These are phyloP conservation scores for Cerioporus squamosus DNA, from an alignment of 1,284 basidiomycete genomes.

Conservation along the genomic window DNA sequence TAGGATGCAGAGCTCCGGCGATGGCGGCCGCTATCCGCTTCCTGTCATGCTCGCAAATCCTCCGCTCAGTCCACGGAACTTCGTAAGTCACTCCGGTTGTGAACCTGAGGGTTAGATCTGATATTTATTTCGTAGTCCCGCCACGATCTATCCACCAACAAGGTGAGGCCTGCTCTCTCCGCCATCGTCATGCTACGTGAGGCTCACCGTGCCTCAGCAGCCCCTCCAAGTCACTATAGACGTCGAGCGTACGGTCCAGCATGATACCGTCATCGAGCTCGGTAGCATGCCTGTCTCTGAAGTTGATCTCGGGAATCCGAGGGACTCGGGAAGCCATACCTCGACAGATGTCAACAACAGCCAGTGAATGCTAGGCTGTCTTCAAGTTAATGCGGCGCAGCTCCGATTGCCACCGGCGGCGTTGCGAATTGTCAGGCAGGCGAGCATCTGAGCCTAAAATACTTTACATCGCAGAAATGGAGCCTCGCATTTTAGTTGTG, in stretches of 20 bases:
- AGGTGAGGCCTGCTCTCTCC: background rate
- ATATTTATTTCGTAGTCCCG: background rate
- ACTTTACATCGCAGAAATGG: too few relatives aligned
- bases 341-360: background rate
- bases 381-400: too few relatives aligned
- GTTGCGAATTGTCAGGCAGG: too few relatives aligned
- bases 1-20: conserved; percentile 8
- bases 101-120: too few relatives aligned
- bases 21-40: conserved; percentile 12
- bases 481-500: background rate
- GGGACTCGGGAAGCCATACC: background rate
- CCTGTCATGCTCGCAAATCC: conserved; percentile 13
- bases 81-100: background rate
- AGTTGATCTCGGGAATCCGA: background rate
- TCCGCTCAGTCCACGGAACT: background rate
- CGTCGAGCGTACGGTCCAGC: conserved; percentile 22
- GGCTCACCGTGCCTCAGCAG: background rate
- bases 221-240: conserved; percentile 19
- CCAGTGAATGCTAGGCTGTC: too few relatives aligned
- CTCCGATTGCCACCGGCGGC: too few relatives aligned
- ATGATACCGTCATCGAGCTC: conserved; percentile 1
- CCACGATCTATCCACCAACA: background rate
- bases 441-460: too few relatives aligned
- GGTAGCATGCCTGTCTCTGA: background rate
- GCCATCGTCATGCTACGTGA: too few relatives aligned